Conservation (phyloP, 495 filamentous ascomycete species). For the Lasiosphaeris hirsuta region DNA sequence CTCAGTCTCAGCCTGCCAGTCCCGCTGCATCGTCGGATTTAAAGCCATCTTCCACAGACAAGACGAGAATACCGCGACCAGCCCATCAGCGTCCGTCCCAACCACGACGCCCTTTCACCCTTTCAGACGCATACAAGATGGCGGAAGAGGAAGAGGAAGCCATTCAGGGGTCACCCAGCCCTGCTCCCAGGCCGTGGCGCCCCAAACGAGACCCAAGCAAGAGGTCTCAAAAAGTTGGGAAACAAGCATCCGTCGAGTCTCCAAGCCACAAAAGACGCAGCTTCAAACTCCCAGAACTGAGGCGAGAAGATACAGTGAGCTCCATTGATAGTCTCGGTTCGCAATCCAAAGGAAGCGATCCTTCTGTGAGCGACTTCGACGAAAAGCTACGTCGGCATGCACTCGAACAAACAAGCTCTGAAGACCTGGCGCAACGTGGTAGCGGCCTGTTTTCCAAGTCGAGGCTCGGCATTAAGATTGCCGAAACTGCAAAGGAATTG, state of each 20-base stretch:
- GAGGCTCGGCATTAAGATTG: conserved; percentile 28
- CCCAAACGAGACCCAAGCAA: conserved; percentile 27
- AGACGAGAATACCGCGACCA: conserved; percentile 41
- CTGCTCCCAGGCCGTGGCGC: conserved; percentile 40
- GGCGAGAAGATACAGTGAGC: conserved; percentile 13
- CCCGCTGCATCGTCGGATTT: conserved; percentile 16
- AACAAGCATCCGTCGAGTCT: conserved; percentile 5
- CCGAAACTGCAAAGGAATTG: conserved; percentile 33
- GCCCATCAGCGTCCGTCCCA: conserved; percentile 24
- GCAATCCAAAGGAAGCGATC: conserved; percentile 18
- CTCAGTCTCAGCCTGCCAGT: conserved; percentile 6
- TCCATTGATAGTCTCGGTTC: conserved; percentile 11
- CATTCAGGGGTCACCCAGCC: conserved; percentile 46
- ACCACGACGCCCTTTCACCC: conserved; percentile 35
- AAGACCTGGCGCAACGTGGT: conserved; percentile 24
- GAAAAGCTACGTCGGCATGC: conserved; percentile 28
- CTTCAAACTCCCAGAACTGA: background rate
- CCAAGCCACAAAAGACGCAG: background rate
- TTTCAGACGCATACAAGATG: conserved; percentile 41
- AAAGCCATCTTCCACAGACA: conserved; percentile 25
- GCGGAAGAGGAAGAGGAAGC: conserved; percentile 39
- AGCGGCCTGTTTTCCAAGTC: conserved; percentile 32
- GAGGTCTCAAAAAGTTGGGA: conserved; percentile 16
- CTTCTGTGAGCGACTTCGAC: conserved; percentile 30
- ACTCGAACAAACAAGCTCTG: conserved; percentile 11